A percentile compares a stretch with the other conserved stretches of the same genome.
phyloP scores from a whole-genome alignment of 495 filamentous ascomycete genomes.

The Penicillium parvum region DNA sequence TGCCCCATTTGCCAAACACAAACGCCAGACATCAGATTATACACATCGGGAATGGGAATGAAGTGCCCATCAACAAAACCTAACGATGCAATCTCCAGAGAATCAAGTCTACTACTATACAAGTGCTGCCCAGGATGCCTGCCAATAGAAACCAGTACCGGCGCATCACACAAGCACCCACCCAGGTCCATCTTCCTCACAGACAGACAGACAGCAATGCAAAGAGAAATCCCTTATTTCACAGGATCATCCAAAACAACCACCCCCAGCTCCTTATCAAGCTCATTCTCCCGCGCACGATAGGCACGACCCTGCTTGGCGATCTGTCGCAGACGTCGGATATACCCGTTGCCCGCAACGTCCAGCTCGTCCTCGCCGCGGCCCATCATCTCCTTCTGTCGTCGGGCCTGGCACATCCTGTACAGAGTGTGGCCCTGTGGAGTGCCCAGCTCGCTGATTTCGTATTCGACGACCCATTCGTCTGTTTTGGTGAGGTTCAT shows the following conservation, averaged over 20 bases:
- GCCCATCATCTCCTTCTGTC: constrained; percentile 40
- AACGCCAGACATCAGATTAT: too few relatives aligned
- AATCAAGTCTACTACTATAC: constrained; percentile 17
- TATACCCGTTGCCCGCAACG: constrained; percentile 31
- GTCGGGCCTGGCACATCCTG: constrained; percentile 43
- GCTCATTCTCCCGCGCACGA: constrained; percentile 44
- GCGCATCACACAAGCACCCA: too few relatives aligned
- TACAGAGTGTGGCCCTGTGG: constrained; percentile 45
- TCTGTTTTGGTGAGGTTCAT: constrained; percentile 43
- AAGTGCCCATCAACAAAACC: background rate
- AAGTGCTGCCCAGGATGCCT: too few relatives aligned
- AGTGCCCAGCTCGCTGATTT: constrained; percentile 52
- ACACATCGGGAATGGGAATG: constrained; percentile 1
- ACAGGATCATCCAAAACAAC: constrained; percentile 24
- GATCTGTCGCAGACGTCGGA: constrained; percentile 38
- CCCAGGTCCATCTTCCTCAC: too few relatives aligned
- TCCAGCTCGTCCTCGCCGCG: constrained; percentile 34
- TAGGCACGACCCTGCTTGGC: constrained; percentile 42
- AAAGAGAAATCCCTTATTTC: too few relatives aligned
- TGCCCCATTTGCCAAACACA: too few relatives aligned
- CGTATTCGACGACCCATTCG: constrained; percentile 74
- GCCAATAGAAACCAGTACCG: too few relatives aligned
- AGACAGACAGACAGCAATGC: too few relatives aligned
- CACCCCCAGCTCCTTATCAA: constrained; percentile 36
- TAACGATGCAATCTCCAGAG: background rate